Conservation (phyloP, 2,329 filamentous ascomycete genomes). For the Plectosphaerella cucumerina region DNA sequence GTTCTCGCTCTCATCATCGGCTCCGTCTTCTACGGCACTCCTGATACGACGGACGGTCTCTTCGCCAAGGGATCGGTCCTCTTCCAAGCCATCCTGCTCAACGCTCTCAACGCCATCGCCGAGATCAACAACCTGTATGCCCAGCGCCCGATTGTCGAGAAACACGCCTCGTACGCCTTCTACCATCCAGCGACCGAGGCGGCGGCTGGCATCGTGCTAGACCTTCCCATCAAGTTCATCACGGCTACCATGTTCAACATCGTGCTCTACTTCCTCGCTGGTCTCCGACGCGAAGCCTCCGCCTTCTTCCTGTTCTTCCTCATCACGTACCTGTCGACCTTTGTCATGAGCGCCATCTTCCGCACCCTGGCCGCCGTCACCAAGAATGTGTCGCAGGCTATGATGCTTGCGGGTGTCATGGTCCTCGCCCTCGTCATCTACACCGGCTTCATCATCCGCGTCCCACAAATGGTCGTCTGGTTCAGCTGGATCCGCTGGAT, state of each 20-base stretch:
- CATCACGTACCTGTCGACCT: conserved; percentile 61
- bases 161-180: conserved; percentile 44
- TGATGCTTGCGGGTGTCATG: conserved; percentile 47
- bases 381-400: conserved; percentile 56
- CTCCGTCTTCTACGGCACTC: conserved; percentile 53
- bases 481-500: conserved; percentile 73
- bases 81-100: conserved; percentile 58
- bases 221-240: conserved; percentile 55
- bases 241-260: conserved; percentile 48
- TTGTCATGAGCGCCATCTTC: conserved; percentile 75
- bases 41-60: conserved; percentile 46
- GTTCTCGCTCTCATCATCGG: conserved; percentile 58
- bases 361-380: conserved; percentile 69
- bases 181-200: conserved; percentile 51
- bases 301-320: conserved; percentile 76
- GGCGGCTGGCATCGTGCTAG: conserved; percentile 47
- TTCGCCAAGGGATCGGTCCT: conserved; percentile 51
- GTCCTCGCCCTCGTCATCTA: conserved; percentile 57
- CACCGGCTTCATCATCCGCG: conserved; percentile 52
- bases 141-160: conserved; percentile 44
- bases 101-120: conserved; percentile 52
- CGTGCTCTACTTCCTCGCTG: conserved; percentile 53
- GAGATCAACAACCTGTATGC: conserved; percentile 45
- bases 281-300: conserved; percentile 51
- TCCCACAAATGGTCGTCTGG: conserved; percentile 64